Conservation (phyloP, 306 rosid species). For the Cotoneaster glaucophyllus region DNA sequence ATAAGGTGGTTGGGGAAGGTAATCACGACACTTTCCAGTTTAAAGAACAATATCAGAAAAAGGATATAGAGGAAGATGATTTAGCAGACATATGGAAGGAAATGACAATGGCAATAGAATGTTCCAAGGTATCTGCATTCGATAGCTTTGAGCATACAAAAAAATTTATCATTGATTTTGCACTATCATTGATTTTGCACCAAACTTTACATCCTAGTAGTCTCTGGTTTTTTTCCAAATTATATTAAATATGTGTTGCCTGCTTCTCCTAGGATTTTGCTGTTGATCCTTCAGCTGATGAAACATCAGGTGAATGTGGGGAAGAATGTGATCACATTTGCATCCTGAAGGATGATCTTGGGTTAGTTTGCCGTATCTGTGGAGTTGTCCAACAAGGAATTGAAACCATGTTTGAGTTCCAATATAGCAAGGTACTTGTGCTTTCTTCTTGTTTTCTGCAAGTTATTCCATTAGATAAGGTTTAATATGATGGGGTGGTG, state of each 20-base stretch:
- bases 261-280: conserved; percentile 42
- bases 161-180: not conserved
- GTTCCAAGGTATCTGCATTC: conserved; percentile 40
- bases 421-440: conserved; percentile 42
- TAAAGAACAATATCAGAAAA: not conserved
- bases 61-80: conserved; percentile 39
- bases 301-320: conserved; percentile 24
- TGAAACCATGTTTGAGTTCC: conserved; percentile 81
- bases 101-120: conserved; percentile 69
- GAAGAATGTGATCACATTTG: conserved; percentile 73
- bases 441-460: not conserved
- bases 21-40: not conserved
- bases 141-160: not conserved
- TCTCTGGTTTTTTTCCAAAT: not conserved
- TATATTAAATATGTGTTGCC: not conserved
- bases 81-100: conserved; percentile 72
- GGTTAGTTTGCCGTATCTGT: conserved; percentile 80
- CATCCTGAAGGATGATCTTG: conserved; percentile 77
- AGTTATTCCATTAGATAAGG: not conserved
- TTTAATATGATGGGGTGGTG: not conserved
- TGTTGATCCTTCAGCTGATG: conserved; percentile 33
- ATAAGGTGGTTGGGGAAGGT: not conserved
- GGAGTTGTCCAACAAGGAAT: conserved; percentile 62
- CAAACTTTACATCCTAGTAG: not conserved
- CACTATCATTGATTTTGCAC: not conserved